phyloP scores from a whole-genome alignment of 768 basidiomycete species.

The Hypholoma fasciculare region DNA sequence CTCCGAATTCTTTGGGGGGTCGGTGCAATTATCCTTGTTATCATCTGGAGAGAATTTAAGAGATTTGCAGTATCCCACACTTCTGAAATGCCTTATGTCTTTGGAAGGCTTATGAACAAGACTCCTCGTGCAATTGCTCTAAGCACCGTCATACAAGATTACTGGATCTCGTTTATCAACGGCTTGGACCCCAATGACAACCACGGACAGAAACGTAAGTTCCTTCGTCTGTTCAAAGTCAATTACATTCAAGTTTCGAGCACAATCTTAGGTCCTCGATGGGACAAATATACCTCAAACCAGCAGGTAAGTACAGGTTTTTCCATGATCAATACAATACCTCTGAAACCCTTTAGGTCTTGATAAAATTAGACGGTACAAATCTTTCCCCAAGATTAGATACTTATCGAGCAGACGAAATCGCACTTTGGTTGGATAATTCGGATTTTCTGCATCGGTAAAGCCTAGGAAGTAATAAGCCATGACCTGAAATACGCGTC shows the following conservation, averaged over 20 bases:
- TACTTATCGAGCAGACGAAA: slow-evolving; percentile 6
- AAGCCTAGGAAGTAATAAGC: no score
- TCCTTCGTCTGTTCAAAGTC: not conserved
- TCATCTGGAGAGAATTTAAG: not conserved
- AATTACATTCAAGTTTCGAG: not conserved
- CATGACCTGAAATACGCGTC: not conserved
- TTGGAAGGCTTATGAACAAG: slow-evolving; percentile 20
- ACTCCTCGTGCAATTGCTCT: slow-evolving; percentile 15
- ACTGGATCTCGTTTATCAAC: slow-evolving; percentile 38
- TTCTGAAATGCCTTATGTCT: slow-evolving; percentile 30
- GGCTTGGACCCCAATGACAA: slow-evolving; percentile 36
- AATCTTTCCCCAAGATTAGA: not conserved
- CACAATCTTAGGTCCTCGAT: slow-evolving; percentile 1
- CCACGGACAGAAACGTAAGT: slow-evolving; percentile 15
- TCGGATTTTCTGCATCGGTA: slow-evolving; percentile 7
- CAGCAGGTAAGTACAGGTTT: slow-evolving; percentile 1
- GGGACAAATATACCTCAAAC: slow-evolving; percentile 7
- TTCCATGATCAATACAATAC: not conserved
- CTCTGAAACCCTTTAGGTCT: not conserved
- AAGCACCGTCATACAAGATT: slow-evolving; percentile 32
- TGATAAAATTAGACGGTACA: slow-evolving; percentile 1
- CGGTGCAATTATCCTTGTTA: not conserved
- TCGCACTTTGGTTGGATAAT: slow-evolving; percentile 7
- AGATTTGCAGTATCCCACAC: slow-evolving; percentile 14
- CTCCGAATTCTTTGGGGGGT: slow-evolving; percentile 26